Base-by-base conservation (phyloP, 2,329 filamentous ascomycete genomes). In the Paraconiothyrium brasiliense region DNA sequence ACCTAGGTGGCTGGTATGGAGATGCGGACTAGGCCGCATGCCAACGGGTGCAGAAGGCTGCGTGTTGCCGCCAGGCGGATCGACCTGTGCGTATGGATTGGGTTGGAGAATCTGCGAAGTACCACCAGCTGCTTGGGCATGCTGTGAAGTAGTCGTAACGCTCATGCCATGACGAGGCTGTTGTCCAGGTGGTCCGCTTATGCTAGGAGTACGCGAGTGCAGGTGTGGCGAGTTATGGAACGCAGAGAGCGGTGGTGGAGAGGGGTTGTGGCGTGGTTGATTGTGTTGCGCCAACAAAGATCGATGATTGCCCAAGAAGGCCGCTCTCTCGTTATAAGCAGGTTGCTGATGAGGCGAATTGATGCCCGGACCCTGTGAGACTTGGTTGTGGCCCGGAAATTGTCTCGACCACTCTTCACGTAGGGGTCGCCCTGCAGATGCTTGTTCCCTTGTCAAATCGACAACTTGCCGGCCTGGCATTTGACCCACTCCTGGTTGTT, bases 71-170 rank as follows among this genome's bases (percentile, higher is more conserved):
- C 74, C 71, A 35, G 74, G 67, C n/a, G 75, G 76, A 57, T 78
- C 75, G 1, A 78, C 74, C 56, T 76, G 74, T 16, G 73, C 71
- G 59, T 78, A 78, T 10, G 76, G 76, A 58, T 78, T 78, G 20
- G 76, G 74, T 48, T 78, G 74, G 24, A 78, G 59, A 9, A 77
- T 74, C 57, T 76, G 74, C 22, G 67, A 66, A 30, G 68, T 62
- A 16, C 65, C 64, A 24, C 69, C 52, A 41, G 67, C 39, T 54
- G 62, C 52, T 43, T 67, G 64, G 3, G 61, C 41, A 52, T 47
- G 54, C 44, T 71, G 69, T 3, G 64, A 69, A 44, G 66, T 57
- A 24, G 71, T 54, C 44, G 68, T 64, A 14, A 69, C 61, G 50
- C 60, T 68, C 11, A 76, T 64, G 10, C 66, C 60, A 47, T 75